Base-by-base conservation (phyloP, 2,329 filamentous ascomycete genomes). In the Colletotrichum sublineola region DNA sequence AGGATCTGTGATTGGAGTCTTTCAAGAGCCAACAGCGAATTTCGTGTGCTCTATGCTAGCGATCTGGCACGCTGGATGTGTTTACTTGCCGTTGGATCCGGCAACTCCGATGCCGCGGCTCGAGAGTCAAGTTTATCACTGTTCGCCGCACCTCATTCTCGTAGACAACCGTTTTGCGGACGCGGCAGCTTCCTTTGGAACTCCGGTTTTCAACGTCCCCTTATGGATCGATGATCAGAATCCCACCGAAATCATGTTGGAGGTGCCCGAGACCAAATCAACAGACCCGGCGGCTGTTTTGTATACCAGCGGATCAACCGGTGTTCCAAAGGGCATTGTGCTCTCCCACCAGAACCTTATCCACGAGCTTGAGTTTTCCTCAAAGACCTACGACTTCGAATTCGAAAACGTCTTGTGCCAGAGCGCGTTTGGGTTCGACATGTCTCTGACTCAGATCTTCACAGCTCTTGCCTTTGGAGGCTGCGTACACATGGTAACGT, bases 51-150 rank as follows among this genome's bases (percentile, higher is more conserved):
- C 81, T 0, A 71, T 86, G 57, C 78, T 86, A 3, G 85, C 82
- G 6, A 83, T 86, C 48, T 73, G 80, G 70, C 77, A 79, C 0
- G 66, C 82, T 20, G 84, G 84, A 3, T 79, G 76, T 18, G 75
- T 81, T 5, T 83, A 83, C 55, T 77, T 85, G 6, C 83, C 83
- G 2, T 76, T 88, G 0, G 86, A 87, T 5, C 5, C 24, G 24
- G 48, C 48, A 14, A 52, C 48, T 1, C 48, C 48, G 11, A 29
- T 31, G 14, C 24, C 24, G 24, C 48, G 48, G 48, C 48, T 52
- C 48, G 12, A 52, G 48, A 31, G 1, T 8, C n/a, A 52, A 24
- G 48, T 52, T 31, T 12, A 14, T 3, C 48, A 52, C 48, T 52
- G 48, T 24, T 24, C 48, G 3, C 48, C 48, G 24, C n/a, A 18